A percentile compares a stretch with the other conserved stretches of the same genome.
These are phyloP conservation scores for Cyberlindnera nakhonratchasimensis DNA, from an alignment of 805 yeast genomes.

Conservation along the genomic window DNA sequence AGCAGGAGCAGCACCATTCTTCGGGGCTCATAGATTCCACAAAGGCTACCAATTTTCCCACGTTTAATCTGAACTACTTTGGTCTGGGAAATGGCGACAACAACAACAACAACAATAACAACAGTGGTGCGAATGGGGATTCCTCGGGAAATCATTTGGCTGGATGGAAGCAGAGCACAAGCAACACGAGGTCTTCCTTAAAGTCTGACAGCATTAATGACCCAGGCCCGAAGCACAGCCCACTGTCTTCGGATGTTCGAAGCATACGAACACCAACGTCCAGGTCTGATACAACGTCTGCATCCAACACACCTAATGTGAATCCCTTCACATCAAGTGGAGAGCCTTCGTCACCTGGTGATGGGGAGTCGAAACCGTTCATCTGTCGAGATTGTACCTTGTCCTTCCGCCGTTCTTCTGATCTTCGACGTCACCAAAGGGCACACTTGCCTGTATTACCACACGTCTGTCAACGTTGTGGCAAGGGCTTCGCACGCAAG, in stretches of 20 bases:
- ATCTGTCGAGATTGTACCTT: slow-evolving; percentile 58
- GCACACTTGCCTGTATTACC: slow-evolving; percentile 72
- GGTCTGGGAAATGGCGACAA: slow-evolving; percentile 11
- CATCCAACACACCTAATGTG: slow-evolving; percentile 1
- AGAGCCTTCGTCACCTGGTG: slow-evolving; percentile 8
- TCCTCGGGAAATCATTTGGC: neutral
- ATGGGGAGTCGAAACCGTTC: slow-evolving; percentile 38
- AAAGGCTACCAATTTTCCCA: slow-evolving; percentile 22
- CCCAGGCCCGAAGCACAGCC: slow-evolving; percentile 8
- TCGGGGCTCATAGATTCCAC: slow-evolving; percentile 14
- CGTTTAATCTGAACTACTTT: slow-evolving; percentile 29
- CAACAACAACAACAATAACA: neutral
- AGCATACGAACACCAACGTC: slow-evolving; percentile 1
- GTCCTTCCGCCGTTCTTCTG: slow-evolving; percentile 65
- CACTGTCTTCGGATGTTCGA: neutral
- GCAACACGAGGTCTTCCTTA: neutral
- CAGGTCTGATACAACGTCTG: neutral
- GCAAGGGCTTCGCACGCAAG: slow-evolving; percentile 79
- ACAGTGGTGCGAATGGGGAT: too few relatives aligned
- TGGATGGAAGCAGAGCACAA: slow-evolving; percentile 1
- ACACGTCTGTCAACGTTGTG: slow-evolving; percentile 70
- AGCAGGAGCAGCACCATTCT: neutral
- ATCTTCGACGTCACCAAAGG: slow-evolving; percentile 70
- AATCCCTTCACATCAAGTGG: slow-evolving; percentile 1
- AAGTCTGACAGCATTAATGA: slow-evolving; percentile 4